Evolutionary conservation across 2,329 filamentous ascomycete genomes (phyloP), one percentile per base, ranked within the genome.

Genomic region (Stemphylium lycopersici): DNA sequence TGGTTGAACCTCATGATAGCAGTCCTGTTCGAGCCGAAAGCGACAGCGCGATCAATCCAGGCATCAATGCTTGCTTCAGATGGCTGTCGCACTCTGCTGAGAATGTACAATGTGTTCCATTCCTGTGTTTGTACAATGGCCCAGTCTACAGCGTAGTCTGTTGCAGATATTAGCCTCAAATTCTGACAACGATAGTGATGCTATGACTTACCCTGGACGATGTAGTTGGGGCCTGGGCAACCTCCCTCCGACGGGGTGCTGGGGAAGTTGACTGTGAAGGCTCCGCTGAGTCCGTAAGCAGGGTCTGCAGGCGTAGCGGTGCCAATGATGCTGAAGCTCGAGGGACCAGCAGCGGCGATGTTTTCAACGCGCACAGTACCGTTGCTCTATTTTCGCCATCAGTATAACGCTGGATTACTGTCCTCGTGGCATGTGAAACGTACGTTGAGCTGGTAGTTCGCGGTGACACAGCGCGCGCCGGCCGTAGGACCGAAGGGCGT

Each of bases 71-170:
- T 60, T 1, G 55, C 59, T 24, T 58, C 29, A 11, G 52, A 48
- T 36, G 65, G 69, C n/a, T 62, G 49, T 31, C 62, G 53, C 37
- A 65, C 61, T 12, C 69, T 58, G 45, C 65, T 69, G 20, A 71
- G 33, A 8, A 70, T 62, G 48, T 66, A 71, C 41, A 71, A 39
- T 7, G 68, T 69, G 12, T 48, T 61, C 69, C 67, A 71, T 6
- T 66, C 57, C 26, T 67, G 62, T 6, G 68, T 69, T 49, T 71
- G 66, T 5, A 71, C 67, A 44, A 71, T 65, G 8, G 69, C 62
- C 59, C 65, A 66, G 20, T 69, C 61, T 4, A 60, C 45, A 1
- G 61, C 62, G 22, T 66, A 69, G 37, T 69, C 66, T 70, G 18
- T 4, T 11, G 6, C 16, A 0, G 15, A 24, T 1, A n/a, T 64